These are phyloP conservation scores for Zostera marina DNA, from an alignment of 116 monocot species.

Conservation along the genomic window DNA sequence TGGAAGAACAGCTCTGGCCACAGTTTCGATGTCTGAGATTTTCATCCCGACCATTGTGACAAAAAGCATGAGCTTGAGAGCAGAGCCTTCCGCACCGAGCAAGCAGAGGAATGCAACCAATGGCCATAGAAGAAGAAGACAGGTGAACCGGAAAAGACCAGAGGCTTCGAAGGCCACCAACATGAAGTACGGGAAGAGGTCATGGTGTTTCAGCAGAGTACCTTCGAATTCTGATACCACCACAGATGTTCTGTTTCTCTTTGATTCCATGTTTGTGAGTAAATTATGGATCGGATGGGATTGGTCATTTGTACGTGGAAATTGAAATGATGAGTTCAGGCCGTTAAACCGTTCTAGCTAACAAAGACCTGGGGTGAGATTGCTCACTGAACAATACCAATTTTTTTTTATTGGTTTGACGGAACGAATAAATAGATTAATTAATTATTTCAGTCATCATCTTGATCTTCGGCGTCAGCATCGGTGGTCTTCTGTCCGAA, in stretches of 20 bases:
- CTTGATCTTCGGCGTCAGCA: too few relatives aligned
- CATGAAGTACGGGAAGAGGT: constrained; percentile 87
- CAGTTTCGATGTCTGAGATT: constrained; percentile 43
- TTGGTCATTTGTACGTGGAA: not conserved
- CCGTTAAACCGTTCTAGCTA: constrained; percentile 11
- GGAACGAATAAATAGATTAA: too few relatives aligned
- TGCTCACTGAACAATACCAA: too few relatives aligned
- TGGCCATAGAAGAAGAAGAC: constrained; percentile 30
- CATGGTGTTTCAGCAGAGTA: constrained; percentile 31
- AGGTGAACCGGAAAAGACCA: constrained; percentile 42
- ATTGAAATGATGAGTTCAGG: constrained; percentile 1
- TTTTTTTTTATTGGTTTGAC: too few relatives aligned
- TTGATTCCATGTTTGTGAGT: not conserved
- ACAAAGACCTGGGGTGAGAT: not conserved
- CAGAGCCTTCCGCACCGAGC: constrained; percentile 5
- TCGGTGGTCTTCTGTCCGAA: constrained; percentile 40
- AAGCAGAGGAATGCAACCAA: constrained; percentile 7
- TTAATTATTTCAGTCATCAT: too few relatives aligned
- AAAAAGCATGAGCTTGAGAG: constrained; percentile 38
- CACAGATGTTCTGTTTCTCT: not conserved
- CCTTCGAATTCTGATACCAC: constrained; percentile 63
- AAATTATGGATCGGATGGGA: not conserved
- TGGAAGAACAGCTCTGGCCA: constrained; percentile 67
- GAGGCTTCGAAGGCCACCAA: constrained; percentile 73
- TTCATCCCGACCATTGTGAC: constrained; percentile 32